A percentile compares a stretch with the other conserved stretches of the same genome.
Conservation (phyloP, 2,329 filamentous ascomycete species). For the Monosporascus sp. region DNA sequence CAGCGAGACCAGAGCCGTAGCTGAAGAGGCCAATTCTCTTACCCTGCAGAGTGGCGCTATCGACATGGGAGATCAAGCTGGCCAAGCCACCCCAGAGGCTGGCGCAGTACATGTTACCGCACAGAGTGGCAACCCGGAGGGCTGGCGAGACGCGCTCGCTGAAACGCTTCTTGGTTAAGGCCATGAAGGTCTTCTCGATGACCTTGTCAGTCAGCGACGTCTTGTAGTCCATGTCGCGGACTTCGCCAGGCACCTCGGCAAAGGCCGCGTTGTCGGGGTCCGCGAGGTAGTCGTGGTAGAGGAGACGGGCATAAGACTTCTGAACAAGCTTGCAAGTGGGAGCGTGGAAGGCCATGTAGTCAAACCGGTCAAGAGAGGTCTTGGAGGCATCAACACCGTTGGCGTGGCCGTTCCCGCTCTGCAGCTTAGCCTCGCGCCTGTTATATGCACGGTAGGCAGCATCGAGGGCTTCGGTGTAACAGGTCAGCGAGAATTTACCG, state of each 20-base stretch:
- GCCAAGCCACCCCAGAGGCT: slow-evolving; percentile 74
- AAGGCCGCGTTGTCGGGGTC: slow-evolving; percentile 64
- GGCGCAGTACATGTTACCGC: slow-evolving; percentile 63
- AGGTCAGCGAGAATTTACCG: slow-evolving; percentile 75
- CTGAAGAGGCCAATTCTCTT: slow-evolving; percentile 74
- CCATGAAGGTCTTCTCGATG: slow-evolving; percentile 84
- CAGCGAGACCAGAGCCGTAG: slow-evolving; percentile 70
- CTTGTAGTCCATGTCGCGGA: slow-evolving; percentile 73
- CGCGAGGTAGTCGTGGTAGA: slow-evolving; percentile 80
- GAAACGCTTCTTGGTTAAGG: slow-evolving; percentile 77
- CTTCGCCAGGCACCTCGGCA: slow-evolving; percentile 67
- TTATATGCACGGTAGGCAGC: slow-evolving; percentile 76
- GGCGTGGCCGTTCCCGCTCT: slow-evolving; percentile 45
- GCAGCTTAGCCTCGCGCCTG: slow-evolving; percentile 61
- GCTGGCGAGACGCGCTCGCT: slow-evolving; percentile 68
- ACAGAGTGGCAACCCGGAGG: slow-evolving; percentile 72
- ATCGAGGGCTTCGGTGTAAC: slow-evolving; percentile 77
- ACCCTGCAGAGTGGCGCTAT: slow-evolving; percentile 57
- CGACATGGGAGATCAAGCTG: slow-evolving; percentile 60
- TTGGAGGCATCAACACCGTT: slow-evolving; percentile 45
- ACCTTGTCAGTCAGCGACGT: slow-evolving; percentile 75
- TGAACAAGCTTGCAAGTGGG: slow-evolving; percentile 83
- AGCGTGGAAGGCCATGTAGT: slow-evolving; percentile 77
- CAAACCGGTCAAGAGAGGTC: slow-evolving; percentile 71
- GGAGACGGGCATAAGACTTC: slow-evolving; percentile 76